A percentile compares a stretch with the other conserved stretches of the same genome.
Conservation (phyloP, 768 basidiomycete species). For the Piloderma croceum region DNA sequence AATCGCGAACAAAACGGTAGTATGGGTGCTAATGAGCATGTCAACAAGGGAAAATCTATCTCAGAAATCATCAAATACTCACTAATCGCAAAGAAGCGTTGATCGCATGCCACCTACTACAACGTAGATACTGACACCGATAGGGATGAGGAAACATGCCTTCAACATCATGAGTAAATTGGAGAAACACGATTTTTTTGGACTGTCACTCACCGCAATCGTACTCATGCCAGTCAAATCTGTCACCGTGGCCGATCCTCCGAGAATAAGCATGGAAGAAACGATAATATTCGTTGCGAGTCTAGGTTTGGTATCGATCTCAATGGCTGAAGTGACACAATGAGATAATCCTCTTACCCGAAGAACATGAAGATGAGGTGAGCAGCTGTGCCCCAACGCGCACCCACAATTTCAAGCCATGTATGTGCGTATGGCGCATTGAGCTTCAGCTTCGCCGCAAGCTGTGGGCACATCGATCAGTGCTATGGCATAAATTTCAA, state of each 20-base stretch:
- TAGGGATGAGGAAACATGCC: conserved; percentile 87
- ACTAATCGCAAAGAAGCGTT: conserved; percentile 84
- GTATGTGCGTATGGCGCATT: conserved; percentile 88
- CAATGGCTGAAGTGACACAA: neutral
- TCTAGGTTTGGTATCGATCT: conserved; percentile 27
- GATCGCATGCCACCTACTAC: conserved; percentile 84
- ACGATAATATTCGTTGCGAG: conserved; percentile 89
- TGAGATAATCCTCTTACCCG: too few relatives aligned
- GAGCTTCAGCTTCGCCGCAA: conserved; percentile 87
- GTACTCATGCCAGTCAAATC: conserved; percentile 88
- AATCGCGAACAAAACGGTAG: conserved; percentile 79
- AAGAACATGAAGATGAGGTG: conserved; percentile 89
- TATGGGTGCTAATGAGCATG: conserved; percentile 80
- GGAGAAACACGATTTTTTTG: neutral
- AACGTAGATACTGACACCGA: conserved; percentile 85
- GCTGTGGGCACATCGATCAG: conserved; percentile 30
- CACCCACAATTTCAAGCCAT: conserved; percentile 82
- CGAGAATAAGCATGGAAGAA: conserved; percentile 78
- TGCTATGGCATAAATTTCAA: neutral
- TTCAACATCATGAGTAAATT: conserved; percentile 12
- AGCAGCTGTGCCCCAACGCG: conserved; percentile 73
- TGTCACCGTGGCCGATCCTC: conserved; percentile 83
- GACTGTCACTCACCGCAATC: conserved; percentile 51
- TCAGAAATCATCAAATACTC: too few relatives aligned
- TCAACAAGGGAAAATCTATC: neutral